Conservation (phyloP, 352 stramenopile genomes). For the Pythium phragmiticola region DNA sequence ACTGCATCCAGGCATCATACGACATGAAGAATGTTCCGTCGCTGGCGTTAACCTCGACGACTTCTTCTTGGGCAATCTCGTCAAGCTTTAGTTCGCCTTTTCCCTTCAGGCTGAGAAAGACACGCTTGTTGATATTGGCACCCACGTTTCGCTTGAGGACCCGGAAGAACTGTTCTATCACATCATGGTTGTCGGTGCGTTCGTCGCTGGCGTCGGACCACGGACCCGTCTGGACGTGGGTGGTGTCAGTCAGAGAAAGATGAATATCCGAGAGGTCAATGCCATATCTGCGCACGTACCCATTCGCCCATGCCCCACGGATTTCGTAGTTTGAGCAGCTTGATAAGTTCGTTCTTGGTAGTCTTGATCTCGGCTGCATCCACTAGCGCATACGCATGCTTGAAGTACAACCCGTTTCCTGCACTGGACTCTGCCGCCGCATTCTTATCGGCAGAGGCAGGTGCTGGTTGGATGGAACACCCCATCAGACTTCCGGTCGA, state of each 20-base stretch:
- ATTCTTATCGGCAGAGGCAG: constrained; percentile 51
- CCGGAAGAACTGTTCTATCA: constrained; percentile 77
- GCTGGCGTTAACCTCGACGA: constrained; percentile 75
- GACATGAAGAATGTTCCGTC: constrained; percentile 94
- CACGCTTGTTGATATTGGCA: constrained; percentile 57
- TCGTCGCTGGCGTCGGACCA: constrained; percentile 85
- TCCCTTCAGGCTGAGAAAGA: constrained; percentile 57
- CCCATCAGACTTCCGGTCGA: constrained; percentile 88
- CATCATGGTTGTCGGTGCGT: constrained; percentile 71
- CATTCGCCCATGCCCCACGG: constrained; percentile 92
- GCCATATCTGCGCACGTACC: constrained; percentile 35
- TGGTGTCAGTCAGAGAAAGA: background rate
- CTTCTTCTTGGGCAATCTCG: constrained; percentile 73
- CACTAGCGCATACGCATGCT: constrained; percentile 87
- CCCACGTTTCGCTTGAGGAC: constrained; percentile 66
- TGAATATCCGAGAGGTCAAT: background rate
- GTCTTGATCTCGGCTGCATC: constrained; percentile 75
- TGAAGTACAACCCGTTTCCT: constrained; percentile 84
- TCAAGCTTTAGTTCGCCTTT: constrained; percentile 53
- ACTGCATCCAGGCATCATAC: constrained; percentile 83
- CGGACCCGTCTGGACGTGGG: constrained; percentile 51
- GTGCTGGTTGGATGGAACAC: constrained; percentile 85
- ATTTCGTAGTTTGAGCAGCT: constrained; percentile 85
- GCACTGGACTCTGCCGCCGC: constrained; percentile 68
- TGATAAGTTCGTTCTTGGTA: constrained; percentile 42